Evolutionary conservation across 2,329 filamentous ascomycete species (phyloP), one percentile per base, ranked within the genome.

Genomic region (Beauveria bassiana): DNA sequence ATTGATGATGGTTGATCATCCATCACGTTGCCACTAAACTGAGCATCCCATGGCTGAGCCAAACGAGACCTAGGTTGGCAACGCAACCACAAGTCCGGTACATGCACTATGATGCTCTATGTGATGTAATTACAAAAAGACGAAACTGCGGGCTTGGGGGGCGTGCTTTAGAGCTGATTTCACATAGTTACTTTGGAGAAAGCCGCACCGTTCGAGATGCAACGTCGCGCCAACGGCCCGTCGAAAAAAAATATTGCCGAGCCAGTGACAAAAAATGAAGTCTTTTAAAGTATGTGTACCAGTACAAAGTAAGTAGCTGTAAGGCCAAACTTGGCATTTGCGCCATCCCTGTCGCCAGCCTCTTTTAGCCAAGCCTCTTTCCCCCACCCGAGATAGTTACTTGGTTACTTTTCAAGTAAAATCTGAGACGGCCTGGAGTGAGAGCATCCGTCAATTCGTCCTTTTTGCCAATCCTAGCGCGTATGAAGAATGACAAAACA

Each of bases 201-300:
- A 38, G 45, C 45, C 42, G 18, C 43, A 38, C 26, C 20, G 31
- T 47, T 14, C 26, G n/a, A 46, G 49, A 53, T 60, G 57, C 57
- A 60, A 60, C 57, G 57, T 60, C 57, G 57, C 57, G 57, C 57
- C 57, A 60, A 60, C 57, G 57, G 57, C 47, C 57, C 57, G 40
- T 46, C 26, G 8, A 45, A 60, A 60, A 43, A 43, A 60, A 43
- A 43, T 7, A 42, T 14, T n/a, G 45, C 31, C 49, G 38, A 60
- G 40, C 49, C 57, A 51, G 31, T 34, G 14, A 34, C 31, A 14
- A 34, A 6, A n/a, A n/a, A 14, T 34, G 12, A 45, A 5, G 24
- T 5, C 24, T 51, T 2, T 31, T 6, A 24, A 51, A 31, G 38
- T 31, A n/a, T 34, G 34, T 9, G 38, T 24, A 51, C 34, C 47